Conservation (phyloP, 768 basidiomycete genomes). For the Russula foetens region DNA sequence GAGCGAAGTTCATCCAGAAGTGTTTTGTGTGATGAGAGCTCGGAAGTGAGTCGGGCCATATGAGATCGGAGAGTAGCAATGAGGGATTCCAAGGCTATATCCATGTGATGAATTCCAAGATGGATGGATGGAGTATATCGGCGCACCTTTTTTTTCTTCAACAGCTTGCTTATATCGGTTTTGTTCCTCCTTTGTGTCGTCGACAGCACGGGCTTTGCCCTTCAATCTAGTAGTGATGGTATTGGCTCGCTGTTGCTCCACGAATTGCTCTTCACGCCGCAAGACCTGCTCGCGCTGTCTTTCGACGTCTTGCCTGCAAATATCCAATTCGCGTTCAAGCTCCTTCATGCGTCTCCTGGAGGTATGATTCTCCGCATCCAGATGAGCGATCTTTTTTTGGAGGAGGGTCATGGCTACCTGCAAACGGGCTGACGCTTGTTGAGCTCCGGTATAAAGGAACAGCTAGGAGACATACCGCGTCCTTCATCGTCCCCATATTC, state of each 20-base stretch:
- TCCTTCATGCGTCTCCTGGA: conserved; percentile 80
- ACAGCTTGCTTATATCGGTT: conserved; percentile 66
- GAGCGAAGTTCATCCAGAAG: conserved; percentile 58
- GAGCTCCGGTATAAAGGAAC: neutral
- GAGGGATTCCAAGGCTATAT: conserved; percentile 70
- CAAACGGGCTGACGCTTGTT: conserved; percentile 42
- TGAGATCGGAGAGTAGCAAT: conserved; percentile 67
- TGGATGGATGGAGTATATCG: neutral
- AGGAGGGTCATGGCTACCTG: conserved; percentile 52
- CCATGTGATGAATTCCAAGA: neutral
- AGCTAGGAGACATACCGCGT: conserved; percentile 42
- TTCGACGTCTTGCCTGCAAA: conserved; percentile 70
- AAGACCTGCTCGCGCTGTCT: conserved; percentile 58
- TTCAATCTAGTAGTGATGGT: conserved; percentile 28
- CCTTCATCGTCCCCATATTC: conserved; percentile 43
- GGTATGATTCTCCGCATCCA: conserved; percentile 77
- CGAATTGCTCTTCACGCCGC: conserved; percentile 44
- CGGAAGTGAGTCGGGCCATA: conserved; percentile 66
- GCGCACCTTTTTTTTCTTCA: conserved; percentile 80
- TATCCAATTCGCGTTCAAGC: conserved; percentile 79
- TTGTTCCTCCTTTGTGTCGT: conserved; percentile 19
- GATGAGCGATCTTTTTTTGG: conserved; percentile 58
- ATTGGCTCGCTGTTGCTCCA: conserved; percentile 22
- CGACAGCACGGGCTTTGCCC: conserved; percentile 29
- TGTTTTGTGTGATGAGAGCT: conserved; percentile 69